A percentile compares a stretch with the other conserved stretches of the same genome.
Conservation (phyloP, 306 rosid genomes). For the Aeschynomene evenia region DNA sequence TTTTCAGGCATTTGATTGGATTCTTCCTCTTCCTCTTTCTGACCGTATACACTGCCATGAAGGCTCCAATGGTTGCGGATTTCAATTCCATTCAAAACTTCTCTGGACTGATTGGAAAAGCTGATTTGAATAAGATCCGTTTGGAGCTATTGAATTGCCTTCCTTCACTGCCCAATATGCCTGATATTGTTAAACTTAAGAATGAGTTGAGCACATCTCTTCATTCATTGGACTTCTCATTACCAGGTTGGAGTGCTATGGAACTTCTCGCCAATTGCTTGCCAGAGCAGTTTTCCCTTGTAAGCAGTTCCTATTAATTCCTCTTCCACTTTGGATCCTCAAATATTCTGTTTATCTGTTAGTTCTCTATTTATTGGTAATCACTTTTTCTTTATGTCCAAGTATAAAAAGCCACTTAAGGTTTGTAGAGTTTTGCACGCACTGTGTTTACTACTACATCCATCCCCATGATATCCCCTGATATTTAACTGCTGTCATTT, state of each 20-base stretch:
- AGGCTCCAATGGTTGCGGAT: conserved; percentile 43
- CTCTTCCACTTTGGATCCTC: neutral
- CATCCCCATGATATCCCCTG: too few species aligned
- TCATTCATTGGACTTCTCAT: conserved; percentile 41
- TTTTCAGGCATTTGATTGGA: conserved; percentile 73
- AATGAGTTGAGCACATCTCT: conserved; percentile 37
- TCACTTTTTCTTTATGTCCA: too few species aligned
- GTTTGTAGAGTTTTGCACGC: too few species aligned
- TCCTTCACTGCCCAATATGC: conserved; percentile 43
- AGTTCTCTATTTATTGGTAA: neutral
- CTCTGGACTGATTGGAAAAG: conserved; percentile 34
- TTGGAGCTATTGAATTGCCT: conserved; percentile 51
- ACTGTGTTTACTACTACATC: too few species aligned
- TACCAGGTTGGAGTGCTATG: conserved; percentile 43
- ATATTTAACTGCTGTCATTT: too few species aligned
- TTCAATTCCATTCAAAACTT: conserved; percentile 42
- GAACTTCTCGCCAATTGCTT: conserved; percentile 51
- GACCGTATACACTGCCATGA: conserved; percentile 52
- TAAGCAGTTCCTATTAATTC: conserved; percentile 31
- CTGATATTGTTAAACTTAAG: conserved; percentile 35
- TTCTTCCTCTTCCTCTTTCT: conserved; percentile 66
- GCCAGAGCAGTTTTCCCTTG: conserved; percentile 37
- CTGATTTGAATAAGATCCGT: conserved; percentile 45
- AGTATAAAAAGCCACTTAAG: neutral
- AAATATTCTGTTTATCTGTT: neutral